Conservation (phyloP, 2,329 filamentous ascomycete genomes). For the Aureobasidium uvarum region DNA sequence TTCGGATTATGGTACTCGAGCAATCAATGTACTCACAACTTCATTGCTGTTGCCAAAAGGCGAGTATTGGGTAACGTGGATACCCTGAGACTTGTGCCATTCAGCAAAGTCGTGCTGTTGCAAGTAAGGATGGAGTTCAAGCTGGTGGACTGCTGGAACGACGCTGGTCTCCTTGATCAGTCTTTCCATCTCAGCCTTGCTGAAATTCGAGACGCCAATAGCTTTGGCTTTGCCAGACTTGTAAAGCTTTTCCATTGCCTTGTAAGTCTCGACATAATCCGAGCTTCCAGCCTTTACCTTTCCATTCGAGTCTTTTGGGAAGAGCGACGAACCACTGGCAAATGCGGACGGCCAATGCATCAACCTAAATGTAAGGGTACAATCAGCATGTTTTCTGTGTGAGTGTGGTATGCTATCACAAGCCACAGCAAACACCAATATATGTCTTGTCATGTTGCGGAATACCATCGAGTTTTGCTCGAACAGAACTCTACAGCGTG, state of each 20-base stretch:
- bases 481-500: no score
- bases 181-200: conserved; percentile 49
- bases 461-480: no score
- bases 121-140: conserved; percentile 56
- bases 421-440: no score
- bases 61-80: conserved; percentile 56
- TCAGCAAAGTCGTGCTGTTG: conserved; percentile 51
- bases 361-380: conserved; percentile 38
- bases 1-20: no score
- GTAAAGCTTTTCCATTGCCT: conserved; percentile 42
- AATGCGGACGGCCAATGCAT: conserved; percentile 65
- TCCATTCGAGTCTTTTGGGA: conserved; percentile 49
- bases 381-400: no score
- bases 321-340: conserved; percentile 48
- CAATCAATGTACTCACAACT: neutral
- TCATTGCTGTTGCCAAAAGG: conserved; percentile 45
- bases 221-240: conserved; percentile 45
- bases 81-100: conserved; percentile 51
- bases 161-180: conserved; percentile 48
- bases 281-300: conserved; percentile 45
- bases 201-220: conserved; percentile 56
- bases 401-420: no score
- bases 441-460: no score
- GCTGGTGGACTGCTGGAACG: conserved; percentile 42
- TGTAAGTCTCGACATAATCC: conserved; percentile 55